Conservation (phyloP, 2,329 filamentous ascomycete species). For the Xylaria sp. region DNA sequence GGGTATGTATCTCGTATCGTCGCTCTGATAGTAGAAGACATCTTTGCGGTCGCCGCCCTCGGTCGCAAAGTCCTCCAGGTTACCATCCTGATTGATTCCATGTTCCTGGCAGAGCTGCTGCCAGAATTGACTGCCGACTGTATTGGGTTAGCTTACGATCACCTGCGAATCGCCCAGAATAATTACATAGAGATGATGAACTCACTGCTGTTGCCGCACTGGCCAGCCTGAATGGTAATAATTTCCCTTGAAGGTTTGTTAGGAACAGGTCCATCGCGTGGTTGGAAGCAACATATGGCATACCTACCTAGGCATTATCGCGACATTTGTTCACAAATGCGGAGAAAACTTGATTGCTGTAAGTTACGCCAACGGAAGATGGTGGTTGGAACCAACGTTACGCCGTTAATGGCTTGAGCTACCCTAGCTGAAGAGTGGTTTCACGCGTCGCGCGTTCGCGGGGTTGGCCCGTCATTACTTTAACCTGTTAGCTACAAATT, state of each 20-base stretch:
- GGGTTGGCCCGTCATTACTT: neutral
- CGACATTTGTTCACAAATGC: slow-evolving; percentile 27
- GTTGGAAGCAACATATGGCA: neutral
- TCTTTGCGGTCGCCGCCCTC: slow-evolving; percentile 98
- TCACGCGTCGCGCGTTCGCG: slow-evolving; percentile 27
- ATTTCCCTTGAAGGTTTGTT: slow-evolving; percentile 77
- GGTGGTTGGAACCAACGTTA: neutral
- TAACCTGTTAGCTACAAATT: no score
- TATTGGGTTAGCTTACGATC: slow-evolving; percentile 48
- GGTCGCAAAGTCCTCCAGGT: slow-evolving; percentile 96
- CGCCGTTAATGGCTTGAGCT: slow-evolving; percentile 1
- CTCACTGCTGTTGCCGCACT: slow-evolving; percentile 99
- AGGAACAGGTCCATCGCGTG: slow-evolving; percentile 3
- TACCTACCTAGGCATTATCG: slow-evolving; percentile 40
- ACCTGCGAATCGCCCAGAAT: slow-evolving; percentile 31
- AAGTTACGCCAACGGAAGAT: slow-evolving; percentile 2
- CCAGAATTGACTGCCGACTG: slow-evolving; percentile 98
- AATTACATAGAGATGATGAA: slow-evolving; percentile 50
- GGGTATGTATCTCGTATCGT: slow-evolving; percentile 98
- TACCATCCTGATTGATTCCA: slow-evolving; percentile 96
- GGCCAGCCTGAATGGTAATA: slow-evolving; percentile 98
- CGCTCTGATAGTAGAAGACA: slow-evolving; percentile 99
- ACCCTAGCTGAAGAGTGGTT: neutral
- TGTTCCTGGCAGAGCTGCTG: slow-evolving; percentile 98
- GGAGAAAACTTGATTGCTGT: neutral